A percentile compares a stretch with the other conserved stretches of the same genome.
phyloP scores from a whole-genome alignment of 108 stramenopile genomes.

The Pseudonitzschia pungens region DNA sequence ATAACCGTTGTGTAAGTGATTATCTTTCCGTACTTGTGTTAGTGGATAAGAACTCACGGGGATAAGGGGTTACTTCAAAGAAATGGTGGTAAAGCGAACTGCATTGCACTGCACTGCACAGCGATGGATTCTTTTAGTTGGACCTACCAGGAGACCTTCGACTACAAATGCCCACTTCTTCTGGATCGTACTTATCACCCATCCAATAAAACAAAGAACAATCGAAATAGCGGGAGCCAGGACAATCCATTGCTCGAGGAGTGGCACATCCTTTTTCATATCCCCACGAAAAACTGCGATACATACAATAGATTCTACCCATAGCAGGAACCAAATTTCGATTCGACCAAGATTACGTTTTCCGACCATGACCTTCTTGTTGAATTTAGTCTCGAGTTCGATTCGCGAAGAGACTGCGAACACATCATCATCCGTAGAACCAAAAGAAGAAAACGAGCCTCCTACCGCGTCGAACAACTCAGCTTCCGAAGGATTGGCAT shows the following conservation, averaged over 20 bases:
- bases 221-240: not conserved
- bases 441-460: conserved; percentile 1
- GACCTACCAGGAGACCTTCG: conserved; percentile 4
- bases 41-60: not conserved
- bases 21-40: too few species aligned
- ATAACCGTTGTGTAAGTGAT: not conserved
- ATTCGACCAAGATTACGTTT: not conserved
- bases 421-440: too few species aligned
- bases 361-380: conserved; percentile 6
- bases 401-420: not conserved
- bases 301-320: conserved; percentile 2
- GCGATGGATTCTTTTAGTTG: not conserved
- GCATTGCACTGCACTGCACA: not conserved
- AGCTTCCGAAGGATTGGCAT: not conserved
- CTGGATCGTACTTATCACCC: not conserved
- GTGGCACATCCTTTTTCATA: not conserved
- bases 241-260: not conserved
- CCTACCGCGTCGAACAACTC: not conserved
- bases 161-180: not conserved
- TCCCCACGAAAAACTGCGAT: not conserved
- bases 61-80: not conserved
- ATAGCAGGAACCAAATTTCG: conserved; percentile 1
- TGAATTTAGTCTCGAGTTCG: not conserved
- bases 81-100: not conserved
- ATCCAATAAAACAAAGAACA: not conserved